Conservation (phyloP, 345 rosid genomes). For the Syzygium oleosum region DNA sequence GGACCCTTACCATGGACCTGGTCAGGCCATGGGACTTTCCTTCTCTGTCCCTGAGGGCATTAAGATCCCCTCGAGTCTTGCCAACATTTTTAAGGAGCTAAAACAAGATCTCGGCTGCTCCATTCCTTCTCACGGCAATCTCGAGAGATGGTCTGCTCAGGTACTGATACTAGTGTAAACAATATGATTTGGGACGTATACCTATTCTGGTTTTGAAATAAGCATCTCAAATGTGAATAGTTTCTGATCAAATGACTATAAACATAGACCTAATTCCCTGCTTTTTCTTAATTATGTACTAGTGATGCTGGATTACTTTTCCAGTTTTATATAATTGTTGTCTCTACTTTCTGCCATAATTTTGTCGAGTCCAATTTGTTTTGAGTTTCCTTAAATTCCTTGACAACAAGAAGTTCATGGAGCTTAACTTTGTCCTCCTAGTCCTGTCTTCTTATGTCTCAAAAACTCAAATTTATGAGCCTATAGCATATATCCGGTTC, state of each 20-base stretch:
- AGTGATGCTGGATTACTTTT: not conserved
- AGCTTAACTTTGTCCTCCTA: not conserved
- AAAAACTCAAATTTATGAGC: not conserved
- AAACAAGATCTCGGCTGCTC: slow-evolving; percentile 79
- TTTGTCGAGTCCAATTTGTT: not conserved
- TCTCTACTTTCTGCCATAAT: not conserved
- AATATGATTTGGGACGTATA: not conserved
- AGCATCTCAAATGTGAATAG: not conserved
- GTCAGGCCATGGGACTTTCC: slow-evolving; percentile 97
- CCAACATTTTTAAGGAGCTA: slow-evolving; percentile 88
- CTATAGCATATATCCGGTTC: not conserved
- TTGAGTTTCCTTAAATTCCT: not conserved
- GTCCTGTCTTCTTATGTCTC: not conserved
- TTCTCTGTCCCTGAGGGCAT: slow-evolving; percentile 86
- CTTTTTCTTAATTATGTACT: not conserved
- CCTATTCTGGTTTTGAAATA: not conserved
- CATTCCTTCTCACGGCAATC: slow-evolving; percentile 82
- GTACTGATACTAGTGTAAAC: slow-evolving; percentile 13
- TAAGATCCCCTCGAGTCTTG: slow-evolving; percentile 77
- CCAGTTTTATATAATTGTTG: not conserved
- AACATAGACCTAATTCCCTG: not conserved
- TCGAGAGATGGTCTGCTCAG: slow-evolving; percentile 86
- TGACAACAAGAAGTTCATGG: not conserved
- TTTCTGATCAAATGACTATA: not conserved
- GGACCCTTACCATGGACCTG: slow-evolving; percentile 97